Percentiles rank a stretch among this genome's conserved stretches.
These are phyloP conservation scores for Lachnellula subtilissima DNA, from an alignment of 2,329 filamentous ascomycete species.

Conservation along the genomic window DNA sequence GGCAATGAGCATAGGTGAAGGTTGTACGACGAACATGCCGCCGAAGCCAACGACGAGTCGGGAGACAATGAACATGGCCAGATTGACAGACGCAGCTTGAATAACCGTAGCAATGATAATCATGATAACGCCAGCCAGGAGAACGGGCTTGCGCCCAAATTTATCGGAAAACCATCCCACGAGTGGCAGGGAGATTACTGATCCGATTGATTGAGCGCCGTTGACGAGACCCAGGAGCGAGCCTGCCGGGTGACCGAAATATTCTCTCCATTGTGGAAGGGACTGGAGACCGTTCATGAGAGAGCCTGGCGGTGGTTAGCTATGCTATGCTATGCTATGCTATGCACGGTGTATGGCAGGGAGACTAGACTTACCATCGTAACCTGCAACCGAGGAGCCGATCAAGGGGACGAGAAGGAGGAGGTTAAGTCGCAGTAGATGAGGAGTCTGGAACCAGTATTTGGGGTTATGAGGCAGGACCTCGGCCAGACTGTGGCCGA, in stretches of 20 bases:
- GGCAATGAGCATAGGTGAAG: conserved; percentile 34
- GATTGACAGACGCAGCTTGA: conserved; percentile 35
- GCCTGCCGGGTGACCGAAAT: conserved; percentile 31
- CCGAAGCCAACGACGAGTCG: conserved; percentile 36
- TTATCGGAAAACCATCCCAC: conserved; percentile 33
- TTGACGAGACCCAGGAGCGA: conserved; percentile 32
- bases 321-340: background rate
- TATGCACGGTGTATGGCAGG: too few relatives aligned
- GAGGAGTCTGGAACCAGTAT: conserved; percentile 11
- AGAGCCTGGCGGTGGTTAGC: conserved; percentile 19
- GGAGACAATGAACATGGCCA: conserved; percentile 35
- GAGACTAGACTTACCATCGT: conserved; percentile 15
- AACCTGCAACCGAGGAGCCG: conserved; percentile 15
- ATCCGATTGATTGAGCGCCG: conserved; percentile 29
- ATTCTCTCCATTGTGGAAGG: conserved; percentile 32
- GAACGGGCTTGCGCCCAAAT: conserved; percentile 27
- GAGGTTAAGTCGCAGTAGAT: conserved; percentile 18
- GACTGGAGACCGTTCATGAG: conserved; percentile 36
- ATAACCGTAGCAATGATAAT: conserved; percentile 35
- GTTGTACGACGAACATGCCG: conserved; percentile 37
- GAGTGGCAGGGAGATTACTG: conserved; percentile 34
- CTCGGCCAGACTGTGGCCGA: conserved; percentile 4
- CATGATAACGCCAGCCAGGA: conserved; percentile 31
- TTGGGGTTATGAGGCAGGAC: conserved; percentile 6
- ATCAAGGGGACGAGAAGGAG: conserved; percentile 18